Conservation (phyloP, 495 filamentous ascomycete species). For the Clohesyomyces aquaticus region DNA sequence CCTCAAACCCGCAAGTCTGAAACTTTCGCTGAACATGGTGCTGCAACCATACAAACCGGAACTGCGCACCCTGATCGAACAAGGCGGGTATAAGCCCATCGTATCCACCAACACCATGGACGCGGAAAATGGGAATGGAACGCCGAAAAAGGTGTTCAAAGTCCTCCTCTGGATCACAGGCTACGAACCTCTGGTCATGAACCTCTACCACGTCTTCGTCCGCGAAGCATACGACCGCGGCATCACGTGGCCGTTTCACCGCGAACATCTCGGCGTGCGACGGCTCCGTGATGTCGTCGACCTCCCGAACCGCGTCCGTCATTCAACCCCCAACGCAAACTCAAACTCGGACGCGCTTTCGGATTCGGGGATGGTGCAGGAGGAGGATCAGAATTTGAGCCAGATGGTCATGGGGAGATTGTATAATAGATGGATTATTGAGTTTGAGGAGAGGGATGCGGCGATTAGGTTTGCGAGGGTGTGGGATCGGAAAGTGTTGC, state of each 20-base stretch:
- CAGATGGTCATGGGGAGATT: conserved; percentile 30
- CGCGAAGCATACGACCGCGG: conserved; percentile 31
- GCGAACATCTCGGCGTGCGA: conserved; percentile 2
- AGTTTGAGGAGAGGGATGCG: conserved; percentile 41
- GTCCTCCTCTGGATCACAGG: conserved; percentile 44
- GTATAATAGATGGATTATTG: conserved; percentile 42
- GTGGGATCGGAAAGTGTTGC: conserved; percentile 41
- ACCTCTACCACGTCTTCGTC: conserved; percentile 33
- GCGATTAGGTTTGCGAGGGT: conserved; percentile 43
- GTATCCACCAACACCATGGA: conserved; percentile 13
- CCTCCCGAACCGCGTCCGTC: background rate
- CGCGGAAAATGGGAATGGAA: conserved; percentile 18
- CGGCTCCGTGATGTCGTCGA: conserved; percentile 23
- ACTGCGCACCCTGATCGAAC: conserved; percentile 34
- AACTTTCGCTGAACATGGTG: conserved; percentile 40
- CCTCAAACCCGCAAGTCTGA: conserved; percentile 53
- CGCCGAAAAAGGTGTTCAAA: conserved; percentile 38
- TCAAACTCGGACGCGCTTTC: too few species aligned
- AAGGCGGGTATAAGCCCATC: conserved; percentile 40
- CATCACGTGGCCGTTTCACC: conserved; percentile 35
- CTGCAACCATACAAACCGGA: conserved; percentile 38
- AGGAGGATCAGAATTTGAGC: conserved; percentile 2
- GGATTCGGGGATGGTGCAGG: background rate
- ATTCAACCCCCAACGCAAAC: background rate
- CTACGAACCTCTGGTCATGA: conserved; percentile 20